Evolutionary conservation across 1,284 basidiomycete species (phyloP).

Genomic region (Garcileccinum viscosum): DNA sequence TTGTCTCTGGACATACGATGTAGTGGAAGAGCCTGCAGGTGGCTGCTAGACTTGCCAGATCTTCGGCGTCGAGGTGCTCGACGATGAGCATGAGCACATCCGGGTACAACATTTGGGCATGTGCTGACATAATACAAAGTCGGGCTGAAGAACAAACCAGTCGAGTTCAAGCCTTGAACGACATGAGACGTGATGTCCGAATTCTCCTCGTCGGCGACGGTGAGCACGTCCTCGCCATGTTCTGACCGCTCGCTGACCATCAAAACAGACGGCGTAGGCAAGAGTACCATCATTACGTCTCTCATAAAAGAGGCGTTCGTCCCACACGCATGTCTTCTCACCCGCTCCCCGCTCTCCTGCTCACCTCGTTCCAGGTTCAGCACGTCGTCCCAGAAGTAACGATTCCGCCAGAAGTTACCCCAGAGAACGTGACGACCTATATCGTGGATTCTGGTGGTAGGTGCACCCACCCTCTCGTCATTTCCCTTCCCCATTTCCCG

Average conservation of each 20-base stretch:
- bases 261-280: constrained; percentile 84
- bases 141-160: constrained; percentile 9
- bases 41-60: constrained; percentile 53
- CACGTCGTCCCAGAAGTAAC: constrained; percentile 94
- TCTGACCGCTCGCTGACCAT: constrained; percentile 1
- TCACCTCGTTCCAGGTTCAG: constrained; percentile 66
- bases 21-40: constrained; percentile 52
- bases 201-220: constrained; percentile 95
- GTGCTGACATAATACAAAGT: constrained; percentile 28
- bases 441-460: constrained; percentile 94
- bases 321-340: constrained; percentile 64
- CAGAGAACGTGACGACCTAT: constrained; percentile 94
- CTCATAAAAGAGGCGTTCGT: constrained; percentile 96
- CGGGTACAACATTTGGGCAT: constrained; percentile 42
- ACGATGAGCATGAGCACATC: constrained; percentile 67
- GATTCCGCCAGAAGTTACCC: constrained; percentile 93
- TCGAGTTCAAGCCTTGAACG: constrained; percentile 17
- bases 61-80: constrained; percentile 49
- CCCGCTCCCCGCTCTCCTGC: constrained; percentile 9
- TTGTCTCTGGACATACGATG: constrained; percentile 49
- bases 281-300: constrained; percentile 93
- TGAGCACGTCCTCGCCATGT: constrained; percentile 43
- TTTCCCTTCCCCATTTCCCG: constrained; percentile 21
- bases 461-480: constrained; percentile 37
- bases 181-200: constrained; percentile 87